Evolutionary conservation across 208 protist genomes (phyloP), one percentile per base, ranked within the genome.

Genomic region (Leishmania turanica): DNA sequence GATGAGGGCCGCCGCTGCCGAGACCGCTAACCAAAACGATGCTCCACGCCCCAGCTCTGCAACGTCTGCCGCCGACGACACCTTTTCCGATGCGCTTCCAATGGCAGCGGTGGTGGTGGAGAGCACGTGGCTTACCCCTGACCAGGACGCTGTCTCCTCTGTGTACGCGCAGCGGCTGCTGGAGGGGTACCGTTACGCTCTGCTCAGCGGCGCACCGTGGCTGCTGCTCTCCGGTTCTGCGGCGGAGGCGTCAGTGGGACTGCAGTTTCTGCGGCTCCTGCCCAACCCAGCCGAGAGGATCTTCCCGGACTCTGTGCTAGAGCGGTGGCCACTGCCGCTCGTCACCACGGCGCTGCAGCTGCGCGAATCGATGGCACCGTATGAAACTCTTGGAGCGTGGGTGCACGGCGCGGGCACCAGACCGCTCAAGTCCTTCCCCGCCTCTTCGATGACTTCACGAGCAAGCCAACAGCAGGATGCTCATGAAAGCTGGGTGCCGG

Each of bases 141-240:
- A 81, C 37, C 73, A 81, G 24, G 75, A 78, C 65, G 47, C 37
- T 66, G 60, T 93, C 13, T 85, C 82, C 2, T 31, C 66, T 62
- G 11, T 40, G 64, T 89, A 90, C 65, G 80, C 83, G 40, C 77
- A 94, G 58, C 86, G 88, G 2, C 77, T 96, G 19, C 47, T 91
- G 45, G 75, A 90, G 8, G 90, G 84, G 40, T 78, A 89, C 31
- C 91, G 91, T 51, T 82, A 86, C 65, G 91, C 91, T 15, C 84
- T 96, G 1, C 68, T 96, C 21, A 89, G 75, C 15, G 93, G 93
- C 24, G 74, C 93, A 31, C 91, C 90, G 71, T 92, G 89, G 89
- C n/a, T 96, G 45, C 75, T 96, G 24, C 73, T 95, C 56, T 77
- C 84, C 17, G 87, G 87, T 19, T 56, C 78, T 0, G 66, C 66